Base-by-base conservation (phyloP, 768 basidiomycete species). In the Neoboletus brunneissimus region DNA sequence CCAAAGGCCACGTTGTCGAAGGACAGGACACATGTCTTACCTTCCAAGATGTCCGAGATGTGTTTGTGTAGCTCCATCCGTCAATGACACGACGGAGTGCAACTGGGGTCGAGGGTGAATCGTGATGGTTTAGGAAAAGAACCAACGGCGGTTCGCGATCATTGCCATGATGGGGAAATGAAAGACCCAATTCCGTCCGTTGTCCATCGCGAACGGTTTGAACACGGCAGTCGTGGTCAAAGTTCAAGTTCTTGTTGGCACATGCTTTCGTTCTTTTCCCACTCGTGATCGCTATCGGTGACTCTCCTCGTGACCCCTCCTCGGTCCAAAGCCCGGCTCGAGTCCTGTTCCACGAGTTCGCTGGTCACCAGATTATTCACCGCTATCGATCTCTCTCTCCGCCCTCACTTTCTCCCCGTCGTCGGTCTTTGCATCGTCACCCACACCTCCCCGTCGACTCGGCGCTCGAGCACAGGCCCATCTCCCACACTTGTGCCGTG, bases 1-100 rank as follows among this genome's bases (percentile, higher is more conserved):
- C 74, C 72, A 38, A 81, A 75, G 44, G 78, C 76, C 13, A 76
- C 70, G 13, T 80, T 76, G 13, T 66, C 69, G 55, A 79, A 76
- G 10, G 77, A 77, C 29, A 80, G 63, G 47, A 79, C 68, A 27
- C 70, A 58, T 2, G 68, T 69, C 48, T 73, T 68, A 15, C 72
- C 73, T 12, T 42, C 42, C 53, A 59, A 48, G 35, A 62, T 20
- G 27, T 58, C 62, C 15, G 51, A 50, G 20, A 64, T 47, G 32
- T 61, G 16, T 22, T 52, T 60, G 29, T 52, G 52, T 20, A 34
- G 3, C 2, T 64, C 62, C 62, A 63, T 64, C 22, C 8, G 41
- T 35, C 34, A n/a, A 32, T 15, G 44, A 32, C 32, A 23, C 22
- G 46, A 37, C 29, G 22, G 40, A 20, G 13, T 18, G n/a, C 34